Evolutionary conservation across 2,329 filamentous ascomycete species (phyloP), one percentile per base, ranked within the genome.

Genomic region (Myrmaecium sp.): DNA sequence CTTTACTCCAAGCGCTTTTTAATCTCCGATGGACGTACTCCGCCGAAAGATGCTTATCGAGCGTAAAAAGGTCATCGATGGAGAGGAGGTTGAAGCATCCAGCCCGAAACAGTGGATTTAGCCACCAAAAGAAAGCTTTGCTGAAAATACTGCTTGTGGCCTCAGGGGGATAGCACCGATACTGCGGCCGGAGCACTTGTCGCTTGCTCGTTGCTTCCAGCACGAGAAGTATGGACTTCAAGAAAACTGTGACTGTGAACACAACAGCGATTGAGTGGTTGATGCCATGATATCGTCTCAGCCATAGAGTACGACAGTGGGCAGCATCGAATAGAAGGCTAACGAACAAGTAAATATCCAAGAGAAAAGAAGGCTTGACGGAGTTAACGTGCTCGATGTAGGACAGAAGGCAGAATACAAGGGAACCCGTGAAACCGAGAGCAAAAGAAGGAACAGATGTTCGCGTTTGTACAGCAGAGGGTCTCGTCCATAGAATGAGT

Each of bases 101-200:
- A 10, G 46, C 43, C 14, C 50, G 50, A 21, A 72, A 58, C 5
- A 71, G 39, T 3, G 54, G 51, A 30, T 60, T 66, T 26, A 68
- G 41, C 65, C 65, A 69, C 49, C 53, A 59, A 37, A 69, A 69
- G 8, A 64, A 43, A 0, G 43, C 45, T 22, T 51, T 48, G 32
- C 51, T 65, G 34, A 60, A 59, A n/a, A 64, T 45, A 3, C 63
- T 55, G 24, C 57, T 61, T 2, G 58, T 66, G 3, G 57, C 57
- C 37, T 72, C 67, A 0, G 52, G 55, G 1, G 64, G 61, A 21
- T 50, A 54, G 2, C 39, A 33, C 1, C 45, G 41, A 24, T 54
- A 60, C 14, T 51, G 43, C 3, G 42, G 33, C 9, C 49, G 42
- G 3, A 64, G 41, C 4, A 60, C 45, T 4, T 37, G 35, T 23